A percentile compares a stretch with the other conserved stretches of the same genome.
phyloP scores from a whole-genome alignment of 108 stramenopile genomes.

The Fragilaria crotonensis region DNA sequence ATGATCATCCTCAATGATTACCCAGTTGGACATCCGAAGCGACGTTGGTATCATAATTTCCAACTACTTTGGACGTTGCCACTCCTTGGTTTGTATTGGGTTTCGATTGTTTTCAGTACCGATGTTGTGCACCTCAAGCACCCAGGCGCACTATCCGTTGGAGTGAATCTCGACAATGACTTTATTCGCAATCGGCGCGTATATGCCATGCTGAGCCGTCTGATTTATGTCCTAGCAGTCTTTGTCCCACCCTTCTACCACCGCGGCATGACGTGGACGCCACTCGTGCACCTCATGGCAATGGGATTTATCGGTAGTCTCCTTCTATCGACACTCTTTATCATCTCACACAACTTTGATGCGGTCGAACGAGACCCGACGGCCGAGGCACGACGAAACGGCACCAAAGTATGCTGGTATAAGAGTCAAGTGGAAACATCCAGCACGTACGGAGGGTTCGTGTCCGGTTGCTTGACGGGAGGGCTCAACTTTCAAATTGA shows the following conservation, averaged over 20 bases:
- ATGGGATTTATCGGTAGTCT: slow-evolving; percentile 75
- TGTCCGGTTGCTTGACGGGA: slow-evolving; percentile 81
- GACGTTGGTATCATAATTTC: slow-evolving; percentile 61
- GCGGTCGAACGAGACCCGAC: slow-evolving; percentile 76
- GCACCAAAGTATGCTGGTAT: slow-evolving; percentile 82
- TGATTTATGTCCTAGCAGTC: slow-evolving; percentile 60
- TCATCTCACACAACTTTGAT: slow-evolving; percentile 93
- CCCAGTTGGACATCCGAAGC: slow-evolving; percentile 53
- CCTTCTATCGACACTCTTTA: slow-evolving; percentile 72
- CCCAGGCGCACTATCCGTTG: slow-evolving; percentile 48
- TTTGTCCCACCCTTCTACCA: slow-evolving; percentile 56
- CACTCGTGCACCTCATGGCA: slow-evolving; percentile 44
- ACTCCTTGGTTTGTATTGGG: slow-evolving; percentile 64
- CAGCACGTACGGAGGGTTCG: slow-evolving; percentile 81
- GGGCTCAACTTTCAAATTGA: slow-evolving; percentile 93
- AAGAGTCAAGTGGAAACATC: slow-evolving; percentile 88
- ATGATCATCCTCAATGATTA: slow-evolving; percentile 81
- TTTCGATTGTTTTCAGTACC: slow-evolving; percentile 78
- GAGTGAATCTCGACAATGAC: slow-evolving; percentile 69
- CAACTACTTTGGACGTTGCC: slow-evolving; percentile 68
- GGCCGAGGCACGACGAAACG: slow-evolving; percentile 29
- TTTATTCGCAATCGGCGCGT: slow-evolving; percentile 58
- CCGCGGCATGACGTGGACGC: slow-evolving; percentile 30
- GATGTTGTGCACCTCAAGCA: slow-evolving; percentile 71
- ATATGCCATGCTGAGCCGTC: slow-evolving; percentile 49